phyloP scores from a whole-genome alignment of 78 protist species.

The Isochrysis galbana region DNA sequence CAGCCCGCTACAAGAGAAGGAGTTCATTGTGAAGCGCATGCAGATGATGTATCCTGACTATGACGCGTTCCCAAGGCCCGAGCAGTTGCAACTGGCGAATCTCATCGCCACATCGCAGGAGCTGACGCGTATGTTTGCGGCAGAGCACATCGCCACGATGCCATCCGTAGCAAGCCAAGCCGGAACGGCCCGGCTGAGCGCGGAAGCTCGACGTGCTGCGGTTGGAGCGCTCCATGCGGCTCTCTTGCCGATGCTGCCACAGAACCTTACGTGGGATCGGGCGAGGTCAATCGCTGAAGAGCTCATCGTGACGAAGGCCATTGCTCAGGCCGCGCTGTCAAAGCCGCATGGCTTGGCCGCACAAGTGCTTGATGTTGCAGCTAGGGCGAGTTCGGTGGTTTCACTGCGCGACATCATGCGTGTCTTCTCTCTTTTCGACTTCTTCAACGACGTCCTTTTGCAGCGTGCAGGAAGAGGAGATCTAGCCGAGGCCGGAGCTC shows the following conservation, averaged over 20 bases:
- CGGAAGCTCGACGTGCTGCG: too few relatives aligned
- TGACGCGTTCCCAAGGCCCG: neutral
- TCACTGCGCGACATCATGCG: constrained; percentile 10
- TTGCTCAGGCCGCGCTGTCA: too few relatives aligned
- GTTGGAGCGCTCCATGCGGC: too few relatives aligned
- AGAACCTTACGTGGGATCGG: too few relatives aligned
- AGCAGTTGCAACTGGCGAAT: neutral
- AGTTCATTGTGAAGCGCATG: neutral
- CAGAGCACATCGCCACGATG: neutral
- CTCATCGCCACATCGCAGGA: neutral
- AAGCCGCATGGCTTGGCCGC: too few relatives aligned
- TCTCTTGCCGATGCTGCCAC: too few relatives aligned
- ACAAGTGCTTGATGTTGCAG: neutral
- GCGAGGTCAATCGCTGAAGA: too few relatives aligned
- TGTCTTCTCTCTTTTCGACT: neutral
- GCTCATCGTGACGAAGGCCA: too few relatives aligned
- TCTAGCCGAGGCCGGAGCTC: too few relatives aligned
- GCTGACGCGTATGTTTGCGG: neutral
- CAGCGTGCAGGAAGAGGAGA: too few relatives aligned
- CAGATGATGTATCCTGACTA: neutral
- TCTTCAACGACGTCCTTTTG: neutral
- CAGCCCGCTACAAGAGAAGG: neutral
- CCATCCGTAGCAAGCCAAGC: too few relatives aligned
- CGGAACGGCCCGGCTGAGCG: too few relatives aligned
- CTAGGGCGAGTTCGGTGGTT: neutral